phyloP scores from a whole-genome alignment of 306 rosid species.

The Corylus heterophylla region DNA sequence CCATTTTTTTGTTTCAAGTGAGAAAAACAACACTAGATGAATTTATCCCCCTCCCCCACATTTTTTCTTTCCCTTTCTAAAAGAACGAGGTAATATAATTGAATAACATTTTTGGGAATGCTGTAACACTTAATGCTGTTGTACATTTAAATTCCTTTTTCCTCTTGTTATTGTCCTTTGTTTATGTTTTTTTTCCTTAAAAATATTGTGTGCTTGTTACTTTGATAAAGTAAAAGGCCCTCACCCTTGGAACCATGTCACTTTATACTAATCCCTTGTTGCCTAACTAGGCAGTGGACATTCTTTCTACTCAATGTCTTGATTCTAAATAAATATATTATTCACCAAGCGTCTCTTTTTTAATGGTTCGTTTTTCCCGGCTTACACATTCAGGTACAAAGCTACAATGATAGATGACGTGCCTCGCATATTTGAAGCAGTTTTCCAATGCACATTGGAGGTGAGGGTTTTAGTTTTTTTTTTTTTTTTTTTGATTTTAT shows the following conservation, averaged over 20 bases:
- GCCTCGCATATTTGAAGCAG: constrained; percentile 97
- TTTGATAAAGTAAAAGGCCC: neutral
- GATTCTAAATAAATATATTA: neutral
- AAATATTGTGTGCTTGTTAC: neutral
- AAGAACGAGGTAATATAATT: neutral
- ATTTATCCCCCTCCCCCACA: neutral
- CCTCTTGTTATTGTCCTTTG: neutral
- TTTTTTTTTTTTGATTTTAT: neutral
- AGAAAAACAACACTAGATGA: neutral
- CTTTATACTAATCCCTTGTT: neutral
- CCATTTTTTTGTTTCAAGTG: neutral
- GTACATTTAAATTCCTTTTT: neutral
- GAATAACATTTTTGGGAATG: neutral
- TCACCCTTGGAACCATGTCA: neutral
- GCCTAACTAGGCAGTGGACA: neutral
- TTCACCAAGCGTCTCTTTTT: neutral
- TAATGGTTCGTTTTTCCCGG: neutral
- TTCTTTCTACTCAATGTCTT: neutral
- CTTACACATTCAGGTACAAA: constrained; percentile 63
- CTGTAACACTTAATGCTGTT: neutral
- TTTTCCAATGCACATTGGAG: constrained; percentile 97
- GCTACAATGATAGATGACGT: constrained; percentile 88
- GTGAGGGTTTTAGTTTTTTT: constrained; percentile 34
- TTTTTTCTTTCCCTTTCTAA: neutral
- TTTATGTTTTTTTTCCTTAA: neutral